Evolutionary conservation across 2,329 filamentous ascomycete species (phyloP), one percentile per base, ranked within the genome.

Genomic region (Alternaria ethzedia): DNA sequence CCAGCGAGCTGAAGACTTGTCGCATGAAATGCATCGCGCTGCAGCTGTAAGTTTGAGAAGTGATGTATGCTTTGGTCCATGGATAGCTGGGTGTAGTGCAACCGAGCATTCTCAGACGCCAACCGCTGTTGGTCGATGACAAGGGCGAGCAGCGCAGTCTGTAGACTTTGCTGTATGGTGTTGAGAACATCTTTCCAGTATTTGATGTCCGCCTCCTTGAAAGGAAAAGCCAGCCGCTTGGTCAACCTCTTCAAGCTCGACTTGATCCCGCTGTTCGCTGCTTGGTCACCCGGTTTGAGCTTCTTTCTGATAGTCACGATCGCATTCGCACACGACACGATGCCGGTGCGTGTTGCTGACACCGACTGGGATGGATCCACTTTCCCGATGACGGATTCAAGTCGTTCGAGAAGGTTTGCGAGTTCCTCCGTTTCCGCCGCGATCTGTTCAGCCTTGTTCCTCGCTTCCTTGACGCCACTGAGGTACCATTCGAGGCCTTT

Each of bases 401-500:
- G 49, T 0, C 0, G 0, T 2, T 51, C 28, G 1, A 51, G 49
- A 1, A 51, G 3, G 6, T 36, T 23, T 1, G 49, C 3, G 0
- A 51, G 49, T 2, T 32, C 3, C 2, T 51, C 49, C 0, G 2
- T 23, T 3, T 51, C 28, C 28, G 49, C 49, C 0, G 20, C 9
- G 0, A 51, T 36, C 1, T 51, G 13, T 8, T 36, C 28, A 51
- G 13, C 13, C 49, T 51, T 51, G 28, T 51, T 13, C 1, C 8
- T 51, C 9, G 49, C 49, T 3, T 36, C 20, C 1, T 51, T 36
- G 8, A 51, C 49, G 21, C 49, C 28, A 0, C 49, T 51, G 8
- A 51, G 2, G 13, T 51, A 51, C 49, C 49, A 51, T n/a, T 51
- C 49, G 0, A 51, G 13, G 49, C 13, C 49, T 4, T 51, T 51